phyloP scores from a whole-genome alignment of 1,284 basidiomycete genomes.

The Rhodotorula sp. region DNA sequence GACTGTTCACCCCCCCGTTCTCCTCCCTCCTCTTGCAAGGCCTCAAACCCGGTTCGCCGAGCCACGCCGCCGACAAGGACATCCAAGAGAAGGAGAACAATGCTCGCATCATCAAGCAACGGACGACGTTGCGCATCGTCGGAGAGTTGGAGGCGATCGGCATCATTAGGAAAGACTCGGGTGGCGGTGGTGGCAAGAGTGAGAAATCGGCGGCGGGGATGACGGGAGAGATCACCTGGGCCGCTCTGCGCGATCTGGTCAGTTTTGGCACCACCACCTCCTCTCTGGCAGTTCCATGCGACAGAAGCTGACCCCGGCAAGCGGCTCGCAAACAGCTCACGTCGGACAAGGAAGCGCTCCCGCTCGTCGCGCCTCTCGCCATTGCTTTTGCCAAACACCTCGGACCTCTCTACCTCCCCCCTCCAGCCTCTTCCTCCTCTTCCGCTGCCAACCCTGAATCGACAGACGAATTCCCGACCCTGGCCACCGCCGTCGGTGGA shows the following conservation, averaged over 20 bases:
- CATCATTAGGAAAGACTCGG: constrained; percentile 49
- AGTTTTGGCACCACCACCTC: constrained; percentile 42
- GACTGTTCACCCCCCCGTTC: constrained; percentile 71
- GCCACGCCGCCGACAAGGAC: constrained; percentile 59
- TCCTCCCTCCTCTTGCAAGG: constrained; percentile 64
- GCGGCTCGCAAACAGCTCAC: constrained; percentile 34
- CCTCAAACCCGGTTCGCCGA: constrained; percentile 60
- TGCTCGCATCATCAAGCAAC: constrained; percentile 72
- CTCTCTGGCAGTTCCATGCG: background rate
- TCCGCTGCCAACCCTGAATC: constrained; percentile 73
- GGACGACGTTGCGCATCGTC: constrained; percentile 78
- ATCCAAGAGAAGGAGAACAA: constrained; percentile 92
- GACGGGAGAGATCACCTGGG: constrained; percentile 40
- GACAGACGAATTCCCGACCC: constrained; percentile 60
- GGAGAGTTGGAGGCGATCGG: constrained; percentile 87
- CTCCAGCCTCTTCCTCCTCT: constrained; percentile 71
- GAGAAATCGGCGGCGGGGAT: background rate
- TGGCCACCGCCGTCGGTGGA: constrained; percentile 44
- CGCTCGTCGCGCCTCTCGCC: constrained; percentile 43
- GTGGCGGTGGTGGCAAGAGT: constrained; percentile 25
- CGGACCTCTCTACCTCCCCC: constrained; percentile 76
- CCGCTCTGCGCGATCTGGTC: constrained; percentile 61
- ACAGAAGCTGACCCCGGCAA: background rate
- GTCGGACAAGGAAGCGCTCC: constrained; percentile 43
- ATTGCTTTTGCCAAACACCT: constrained; percentile 63